Evolutionary conservation across 108 stramenopile genomes (phyloP).

Genomic region (Aurantiochytrium sp.): DNA sequence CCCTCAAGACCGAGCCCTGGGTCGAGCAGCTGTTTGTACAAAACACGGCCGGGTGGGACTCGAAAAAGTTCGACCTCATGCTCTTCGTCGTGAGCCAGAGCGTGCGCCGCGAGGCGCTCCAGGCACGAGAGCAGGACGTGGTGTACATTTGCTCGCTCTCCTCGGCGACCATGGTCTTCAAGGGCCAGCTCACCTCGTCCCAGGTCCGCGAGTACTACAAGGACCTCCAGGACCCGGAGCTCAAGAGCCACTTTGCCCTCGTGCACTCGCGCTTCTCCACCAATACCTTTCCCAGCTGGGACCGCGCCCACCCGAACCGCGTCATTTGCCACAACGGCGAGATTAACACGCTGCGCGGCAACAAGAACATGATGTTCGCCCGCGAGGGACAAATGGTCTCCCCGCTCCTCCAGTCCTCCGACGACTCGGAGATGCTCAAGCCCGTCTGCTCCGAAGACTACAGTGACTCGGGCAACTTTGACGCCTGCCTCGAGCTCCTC

Average conservation of each 20-base stretch:
- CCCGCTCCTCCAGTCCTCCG: not conserved
- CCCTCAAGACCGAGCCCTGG: constrained; percentile 20
- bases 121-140: not conserved
- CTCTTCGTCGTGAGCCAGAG: constrained; percentile 23
- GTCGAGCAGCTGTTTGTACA: constrained; percentile 16
- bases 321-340: constrained; percentile 97
- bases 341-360: constrained; percentile 92
- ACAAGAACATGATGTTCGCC: constrained; percentile 94
- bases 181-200: constrained; percentile 86
- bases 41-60: not conserved
- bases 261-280: constrained; percentile 86
- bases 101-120: constrained; percentile 6
- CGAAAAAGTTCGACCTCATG: constrained; percentile 71
- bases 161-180: constrained; percentile 78
- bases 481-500: constrained; percentile 80
- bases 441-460: constrained; percentile 77
- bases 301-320: constrained; percentile 86
- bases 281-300: constrained; percentile 91
- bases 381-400: constrained; percentile 78
- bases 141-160: constrained; percentile 82
- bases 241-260: constrained; percentile 70
- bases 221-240: constrained; percentile 71
- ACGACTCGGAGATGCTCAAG: constrained; percentile 66
- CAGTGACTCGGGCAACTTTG: constrained; percentile 93
- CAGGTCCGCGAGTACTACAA: constrained; percentile 81